Percentiles rank a stretch among this genome's conserved stretches.
Evolutionary conservation across 139 green algal species (phyloP).

Genomic region (Diplosphaera chodatii): DNA sequence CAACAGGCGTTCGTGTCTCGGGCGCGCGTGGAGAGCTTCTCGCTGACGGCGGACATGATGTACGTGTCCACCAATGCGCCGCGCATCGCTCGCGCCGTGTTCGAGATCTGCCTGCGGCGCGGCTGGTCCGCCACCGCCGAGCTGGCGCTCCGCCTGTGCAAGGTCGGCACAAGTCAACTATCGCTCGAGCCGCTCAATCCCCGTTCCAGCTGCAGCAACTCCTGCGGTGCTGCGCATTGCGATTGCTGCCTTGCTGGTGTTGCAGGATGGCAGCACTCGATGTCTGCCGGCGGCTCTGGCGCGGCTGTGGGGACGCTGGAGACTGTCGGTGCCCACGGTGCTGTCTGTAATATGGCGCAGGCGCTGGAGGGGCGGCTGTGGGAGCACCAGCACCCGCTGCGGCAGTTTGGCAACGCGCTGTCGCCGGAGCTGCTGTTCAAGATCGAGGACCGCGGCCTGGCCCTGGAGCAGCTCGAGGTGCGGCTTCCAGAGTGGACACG

Average conservation of each 20-base stretch:
- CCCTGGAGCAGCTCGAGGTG: slow-evolving; percentile 60
- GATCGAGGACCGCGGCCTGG: slow-evolving; percentile 73
- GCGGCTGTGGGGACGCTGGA: too few species aligned
- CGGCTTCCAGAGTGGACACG: not conserved
- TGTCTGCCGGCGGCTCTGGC: too few species aligned
- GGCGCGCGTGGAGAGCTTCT: slow-evolving; percentile 78
- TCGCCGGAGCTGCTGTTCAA: slow-evolving; percentile 75
- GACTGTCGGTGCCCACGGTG: too few species aligned
- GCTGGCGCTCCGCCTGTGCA: slow-evolving; percentile 53
- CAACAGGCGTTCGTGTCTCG: slow-evolving; percentile 85
- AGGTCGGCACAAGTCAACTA: slow-evolving; percentile 33
- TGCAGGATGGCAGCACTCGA: too few species aligned
- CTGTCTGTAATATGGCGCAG: slow-evolving; percentile 11
- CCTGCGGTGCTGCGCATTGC: too few species aligned
- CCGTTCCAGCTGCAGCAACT: too few species aligned
- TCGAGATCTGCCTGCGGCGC: slow-evolving; percentile 83
- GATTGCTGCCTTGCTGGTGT: too few species aligned
- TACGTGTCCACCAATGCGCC: slow-evolving; percentile 85
- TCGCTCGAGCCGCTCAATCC: too few species aligned
- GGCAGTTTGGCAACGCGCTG: slow-evolving; percentile 76
- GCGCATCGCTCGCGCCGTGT: slow-evolving; percentile 85
- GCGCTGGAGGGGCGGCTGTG: slow-evolving; percentile 82
- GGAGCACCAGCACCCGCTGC: slow-evolving; percentile 81
- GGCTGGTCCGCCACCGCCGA: slow-evolving; percentile 64
- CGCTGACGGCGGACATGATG: slow-evolving; percentile 86